Evolutionary conservation across 2,329 filamentous ascomycete species (phyloP).

Genomic region (Stachybotrys echinatus): DNA sequence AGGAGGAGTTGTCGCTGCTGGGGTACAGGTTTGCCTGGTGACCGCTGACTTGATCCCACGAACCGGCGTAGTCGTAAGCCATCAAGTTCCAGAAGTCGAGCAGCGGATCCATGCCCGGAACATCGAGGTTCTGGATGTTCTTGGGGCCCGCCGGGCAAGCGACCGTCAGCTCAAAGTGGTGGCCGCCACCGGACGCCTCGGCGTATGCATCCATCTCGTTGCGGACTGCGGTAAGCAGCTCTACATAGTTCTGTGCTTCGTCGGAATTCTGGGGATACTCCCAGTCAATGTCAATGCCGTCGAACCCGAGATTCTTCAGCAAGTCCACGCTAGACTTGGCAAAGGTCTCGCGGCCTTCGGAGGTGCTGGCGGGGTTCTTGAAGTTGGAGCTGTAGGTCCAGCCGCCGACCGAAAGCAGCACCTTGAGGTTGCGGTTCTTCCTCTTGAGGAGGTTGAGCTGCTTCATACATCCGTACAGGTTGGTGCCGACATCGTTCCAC

Average conservation of each 20-base stretch:
- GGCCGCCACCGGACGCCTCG: slow-evolving; percentile 29
- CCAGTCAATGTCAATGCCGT: slow-evolving; percentile 66
- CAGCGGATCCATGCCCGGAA: slow-evolving; percentile 58
- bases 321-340: slow-evolving; percentile 69
- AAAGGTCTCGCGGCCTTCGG: slow-evolving; percentile 64
- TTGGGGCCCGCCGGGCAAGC: slow-evolving; percentile 57
- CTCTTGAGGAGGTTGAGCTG: slow-evolving; percentile 82
- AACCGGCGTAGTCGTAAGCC: slow-evolving; percentile 85
- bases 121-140: slow-evolving; percentile 58
- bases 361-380: slow-evolving; percentile 65
- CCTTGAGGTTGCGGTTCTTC: slow-evolving; percentile 75
- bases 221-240: slow-evolving; percentile 53
- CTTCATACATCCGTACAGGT: slow-evolving; percentile 85
- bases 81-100: slow-evolving; percentile 78
- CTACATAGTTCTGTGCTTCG: slow-evolving; percentile 54
- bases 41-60: slow-evolving; percentile 66
- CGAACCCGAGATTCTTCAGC: slow-evolving; percentile 75
- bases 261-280: slow-evolving; percentile 53
- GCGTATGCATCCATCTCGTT: slow-evolving; percentile 54
- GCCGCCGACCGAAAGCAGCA: slow-evolving; percentile 81
- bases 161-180: slow-evolving; percentile 61
- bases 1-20: slow-evolving; percentile 47
- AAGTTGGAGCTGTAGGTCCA: slow-evolving; percentile 93
- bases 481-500: slow-evolving; percentile 68
- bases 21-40: slow-evolving; percentile 78